A percentile compares a stretch with the other conserved stretches of the same genome.
Evolutionary conservation across 306 rosid genomes (phyloP).

Genomic region (Prunus salicina): DNA sequence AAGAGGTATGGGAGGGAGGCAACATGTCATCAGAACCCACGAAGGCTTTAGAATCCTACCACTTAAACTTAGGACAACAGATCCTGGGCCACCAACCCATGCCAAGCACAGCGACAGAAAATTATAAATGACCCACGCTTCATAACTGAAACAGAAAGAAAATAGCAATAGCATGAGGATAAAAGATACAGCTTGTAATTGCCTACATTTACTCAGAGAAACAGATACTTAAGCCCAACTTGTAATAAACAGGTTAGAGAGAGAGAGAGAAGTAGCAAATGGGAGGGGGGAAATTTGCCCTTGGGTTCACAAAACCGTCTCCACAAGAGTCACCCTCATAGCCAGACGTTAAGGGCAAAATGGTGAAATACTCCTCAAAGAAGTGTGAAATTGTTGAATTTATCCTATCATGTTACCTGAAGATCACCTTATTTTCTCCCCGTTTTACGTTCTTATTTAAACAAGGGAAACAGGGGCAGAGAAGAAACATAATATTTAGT

Average conservation of each 20-base stretch:
- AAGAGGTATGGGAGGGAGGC: conserved; percentile 81
- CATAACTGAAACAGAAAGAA: conserved; percentile 64
- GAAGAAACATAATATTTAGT: neutral
- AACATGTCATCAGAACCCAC: conserved; percentile 79
- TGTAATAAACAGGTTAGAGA: neutral
- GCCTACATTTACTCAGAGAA: neutral
- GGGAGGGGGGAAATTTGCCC: neutral
- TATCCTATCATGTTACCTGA: too few relatives aligned
- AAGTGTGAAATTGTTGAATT: too few relatives aligned
- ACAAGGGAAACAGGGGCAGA: conserved; percentile 12
- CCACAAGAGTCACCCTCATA: neutral
- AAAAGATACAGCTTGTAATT: neutral
- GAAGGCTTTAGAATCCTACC: conserved; percentile 94
- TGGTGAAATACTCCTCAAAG: neutral
- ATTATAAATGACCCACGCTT: conserved; percentile 97
- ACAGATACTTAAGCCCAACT: neutral
- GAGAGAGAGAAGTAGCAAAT: neutral
- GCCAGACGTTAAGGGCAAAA: neutral
- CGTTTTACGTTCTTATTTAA: neutral
- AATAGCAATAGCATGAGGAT: neutral
- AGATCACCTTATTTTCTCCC: neutral
- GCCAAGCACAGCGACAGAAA: conserved; percentile 87
- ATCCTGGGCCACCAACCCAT: conserved; percentile 99
- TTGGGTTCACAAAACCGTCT: neutral
- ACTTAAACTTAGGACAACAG: conserved; percentile 84